Evolutionary conservation across 768 basidiomycete genomes (phyloP).

Genomic region (Trametes villosa): DNA sequence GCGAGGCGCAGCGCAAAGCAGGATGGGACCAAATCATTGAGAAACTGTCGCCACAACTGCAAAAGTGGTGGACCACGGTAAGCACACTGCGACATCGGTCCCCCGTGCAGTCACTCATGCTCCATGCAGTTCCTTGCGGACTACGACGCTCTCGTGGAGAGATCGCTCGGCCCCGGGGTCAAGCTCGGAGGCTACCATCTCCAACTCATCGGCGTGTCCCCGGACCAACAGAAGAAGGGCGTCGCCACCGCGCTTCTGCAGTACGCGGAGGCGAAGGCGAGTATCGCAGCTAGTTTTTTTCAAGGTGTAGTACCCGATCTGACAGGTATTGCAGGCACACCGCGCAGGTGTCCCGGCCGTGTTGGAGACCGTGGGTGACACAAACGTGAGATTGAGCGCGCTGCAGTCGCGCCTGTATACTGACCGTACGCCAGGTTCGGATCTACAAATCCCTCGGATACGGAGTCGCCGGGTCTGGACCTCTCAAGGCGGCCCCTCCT

Average conservation of each 20-base stretch:
- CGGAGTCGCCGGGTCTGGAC: conserved; percentile 11
- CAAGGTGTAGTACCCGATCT: too few relatives aligned
- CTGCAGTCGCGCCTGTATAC: too few relatives aligned
- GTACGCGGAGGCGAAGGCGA: conserved; percentile 14
- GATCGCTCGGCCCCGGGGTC: conserved; percentile 1
- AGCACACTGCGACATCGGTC: too few relatives aligned
- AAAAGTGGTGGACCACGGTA: conserved; percentile 21
- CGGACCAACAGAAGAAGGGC: conserved; percentile 12
- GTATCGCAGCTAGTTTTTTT: background rate
- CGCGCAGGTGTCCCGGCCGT: background rate
- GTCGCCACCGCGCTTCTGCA: conserved; percentile 8
- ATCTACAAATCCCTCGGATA: conserved; percentile 17
- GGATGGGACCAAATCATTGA: conserved; percentile 22
- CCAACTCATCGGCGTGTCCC: conserved; percentile 14
- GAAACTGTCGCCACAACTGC: background rate
- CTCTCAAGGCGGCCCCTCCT: background rate
- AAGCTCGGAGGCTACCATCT: conserved; percentile 20
- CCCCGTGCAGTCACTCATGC: too few relatives aligned
- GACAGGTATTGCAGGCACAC: conserved; percentile 9
- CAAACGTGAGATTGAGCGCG: background rate
- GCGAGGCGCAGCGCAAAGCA: conserved; percentile 20
- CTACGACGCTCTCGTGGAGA: conserved; percentile 15
- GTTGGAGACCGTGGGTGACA: background rate
- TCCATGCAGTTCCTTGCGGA: too few relatives aligned
- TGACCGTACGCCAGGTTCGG: too few relatives aligned